phyloP scores from a whole-genome alignment of 1,284 basidiomycete species.

The Boletus sp. region DNA sequence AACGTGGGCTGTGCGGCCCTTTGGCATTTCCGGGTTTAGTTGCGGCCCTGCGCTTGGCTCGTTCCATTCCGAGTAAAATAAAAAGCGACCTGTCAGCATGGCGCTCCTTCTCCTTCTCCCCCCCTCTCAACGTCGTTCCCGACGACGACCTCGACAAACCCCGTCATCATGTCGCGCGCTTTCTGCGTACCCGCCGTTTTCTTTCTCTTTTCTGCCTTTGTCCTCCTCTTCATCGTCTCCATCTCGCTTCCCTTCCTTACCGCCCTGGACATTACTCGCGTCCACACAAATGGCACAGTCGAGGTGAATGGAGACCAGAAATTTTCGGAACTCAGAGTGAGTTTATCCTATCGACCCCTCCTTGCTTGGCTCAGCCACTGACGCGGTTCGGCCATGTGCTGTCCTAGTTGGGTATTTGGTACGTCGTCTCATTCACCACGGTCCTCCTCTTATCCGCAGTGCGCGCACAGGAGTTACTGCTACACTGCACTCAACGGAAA shows the following conservation, averaged over 20 bases:
- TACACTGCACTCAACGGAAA: constrained; percentile 16
- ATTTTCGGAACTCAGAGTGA: constrained; percentile 51
- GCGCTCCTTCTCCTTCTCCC: constrained; percentile 1
- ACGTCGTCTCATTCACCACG: not conserved
- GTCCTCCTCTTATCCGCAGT: constrained; percentile 9
- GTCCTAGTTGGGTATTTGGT: constrained; percentile 31
- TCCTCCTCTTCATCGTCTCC: constrained; percentile 62
- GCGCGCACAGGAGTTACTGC: constrained; percentile 29
- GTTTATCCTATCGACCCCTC: constrained; percentile 26
- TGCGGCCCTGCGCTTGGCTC: not conserved
- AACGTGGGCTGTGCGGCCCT: not conserved
- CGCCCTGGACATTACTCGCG: constrained; percentile 60
- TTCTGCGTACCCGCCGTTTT: constrained; percentile 64
- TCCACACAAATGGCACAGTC: constrained; percentile 40
- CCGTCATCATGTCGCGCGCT: constrained; percentile 42
- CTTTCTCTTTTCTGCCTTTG: constrained; percentile 59
- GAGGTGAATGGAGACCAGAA: constrained; percentile 32
- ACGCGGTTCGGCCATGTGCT: constrained; percentile 11
- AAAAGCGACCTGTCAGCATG: constrained; percentile 13
- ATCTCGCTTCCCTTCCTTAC: constrained; percentile 66
- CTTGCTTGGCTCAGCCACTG: constrained; percentile 5
- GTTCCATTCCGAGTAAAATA: constrained; percentile 18
- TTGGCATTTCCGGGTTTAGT: constrained; percentile 2
- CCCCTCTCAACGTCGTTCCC: constrained; percentile 5
- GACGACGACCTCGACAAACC: not conserved